Conservation (phyloP, 2,329 filamentous ascomycete species). For the Diaporthe sp. region DNA sequence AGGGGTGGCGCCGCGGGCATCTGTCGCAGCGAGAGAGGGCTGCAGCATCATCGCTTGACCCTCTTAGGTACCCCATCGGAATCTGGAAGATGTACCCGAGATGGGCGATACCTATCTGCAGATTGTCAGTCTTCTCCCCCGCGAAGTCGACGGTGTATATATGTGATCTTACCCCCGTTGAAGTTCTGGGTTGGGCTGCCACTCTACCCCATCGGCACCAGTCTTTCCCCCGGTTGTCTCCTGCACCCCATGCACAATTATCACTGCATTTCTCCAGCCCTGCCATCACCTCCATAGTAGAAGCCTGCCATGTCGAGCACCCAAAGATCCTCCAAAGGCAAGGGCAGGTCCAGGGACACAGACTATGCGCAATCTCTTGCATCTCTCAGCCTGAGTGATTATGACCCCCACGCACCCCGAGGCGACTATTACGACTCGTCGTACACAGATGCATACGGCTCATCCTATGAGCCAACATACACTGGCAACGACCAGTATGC, state of each 20-base stretch:
- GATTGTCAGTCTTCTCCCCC: not conserved
- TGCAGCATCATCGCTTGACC: constrained; percentile 10
- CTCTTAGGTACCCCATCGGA: not conserved
- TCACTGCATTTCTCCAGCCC: not conserved
- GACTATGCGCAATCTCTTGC: not conserved
- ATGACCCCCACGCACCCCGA: not conserved
- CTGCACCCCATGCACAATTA: not conserved
- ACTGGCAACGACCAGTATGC: not conserved
- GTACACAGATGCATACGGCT: not conserved
- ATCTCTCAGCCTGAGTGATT: constrained; percentile 23
- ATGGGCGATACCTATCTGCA: not conserved
- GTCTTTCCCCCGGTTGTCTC: not conserved
- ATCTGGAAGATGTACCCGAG: not conserved
- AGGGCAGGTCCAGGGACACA: not conserved
- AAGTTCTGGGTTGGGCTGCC: not conserved
- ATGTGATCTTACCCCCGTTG: not conserved
- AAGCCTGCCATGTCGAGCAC: constrained; percentile 17
- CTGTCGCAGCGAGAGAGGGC: constrained; percentile 4
- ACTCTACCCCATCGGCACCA: not conserved
- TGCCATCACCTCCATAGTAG: not conserved
- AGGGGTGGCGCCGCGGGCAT: not conserved
- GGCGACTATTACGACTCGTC: not conserved
- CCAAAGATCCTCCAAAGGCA: constrained; percentile 18
- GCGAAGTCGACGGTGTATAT: constrained; percentile 13
- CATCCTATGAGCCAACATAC: not conserved